Evolutionary conservation across 2,329 filamentous ascomycete species (phyloP), one percentile per base, ranked within the genome.

Genomic region (Elsinoe fawcettii): DNA sequence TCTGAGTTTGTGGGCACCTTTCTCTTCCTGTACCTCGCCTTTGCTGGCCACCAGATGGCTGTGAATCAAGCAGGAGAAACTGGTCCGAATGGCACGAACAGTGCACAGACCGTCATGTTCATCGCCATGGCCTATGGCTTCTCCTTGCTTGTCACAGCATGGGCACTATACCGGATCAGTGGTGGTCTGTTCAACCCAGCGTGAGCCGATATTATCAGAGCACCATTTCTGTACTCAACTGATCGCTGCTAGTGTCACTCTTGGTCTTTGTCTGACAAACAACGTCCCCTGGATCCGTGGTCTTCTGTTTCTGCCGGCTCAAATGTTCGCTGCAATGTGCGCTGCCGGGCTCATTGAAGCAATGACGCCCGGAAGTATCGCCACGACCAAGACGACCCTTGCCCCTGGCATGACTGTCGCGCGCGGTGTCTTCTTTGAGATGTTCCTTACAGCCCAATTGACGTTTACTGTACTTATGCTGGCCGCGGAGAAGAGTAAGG

Each of bases 1-100:
- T 65, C 64, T 23, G 69, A 71, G 51, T 70, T 70, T 43, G 64
- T 69, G 8, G 69, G 68, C 1, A 71, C 69, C 1, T 68, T 66
- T 25, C 63, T 69, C 62, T 70, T 69, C 61, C 64, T 70, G 23
- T 70, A 65, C 62, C 66, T 69, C 39, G 68, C 67, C 14, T 68
- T 69, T 55, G 58, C 65, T 1, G 61, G 65, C 20, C 65, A 66
- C 22, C 51, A 58, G 7, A 65, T 67, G 58, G 55, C 67, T 2
- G 62, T 65, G 9, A 60, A 64, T 0, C 63, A 64, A 22, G 60
- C 63, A 3, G 59, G 59, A 12, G 58, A 61, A 0, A 55, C 46
- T 12, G 63, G 57, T 6, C 59, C 62, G 0, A 62, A 61, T n/a
- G 60, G 60, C 11, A 56, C 47, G 16, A 60, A 60, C 25, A 62